Base-by-base conservation (phyloP, 106 monocot species). In the Dendrobium officinale region DNA sequence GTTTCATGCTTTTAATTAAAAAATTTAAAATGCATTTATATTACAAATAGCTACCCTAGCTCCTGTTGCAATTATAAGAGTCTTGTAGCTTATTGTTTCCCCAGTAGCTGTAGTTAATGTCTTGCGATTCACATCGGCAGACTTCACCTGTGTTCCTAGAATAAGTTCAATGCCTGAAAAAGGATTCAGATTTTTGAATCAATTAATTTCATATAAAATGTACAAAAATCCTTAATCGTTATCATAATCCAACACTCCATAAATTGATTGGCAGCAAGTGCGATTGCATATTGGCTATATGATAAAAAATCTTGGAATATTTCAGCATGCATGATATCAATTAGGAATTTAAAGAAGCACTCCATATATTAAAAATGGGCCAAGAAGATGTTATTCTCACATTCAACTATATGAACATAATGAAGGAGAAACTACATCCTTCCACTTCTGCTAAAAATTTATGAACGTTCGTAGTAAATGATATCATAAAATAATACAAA, bases 21-120 rank as follows among this genome's bases (percentile, higher is more conserved):
- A 27, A 11, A 55, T 6, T 61, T n/a, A 22, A 13, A 70, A 19
- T 70, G 70, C 10, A 31, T 61, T 31, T 37, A 70, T 10, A 70
- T 64, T 24, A 33, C 8, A 70, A 70, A 2, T 27, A 70, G 80
- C 42, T 92, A 98, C 97, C 94, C 92, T 90, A 83, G 97, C 97
- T 88, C 97, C 97, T 72, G 97, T 94, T 81, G 97, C 97, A 77
- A 98, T 88, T 31, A 98, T 88, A 9, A 98, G 89, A 87, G 84
- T 84, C 73, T 89, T 92, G 82, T 98, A 98, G 73, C 92, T 98
- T 68, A 98, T 94, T 19, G 97, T 98, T 92, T 98, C 97, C 75
- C 97, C 97, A 55, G 77, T 75, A 44, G 82, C 70, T 55, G 91
- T 98, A 54, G 92, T 55, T 79, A 98, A 83, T 64, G 89, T 91